Base-by-base conservation (phyloP, 2,329 filamentous ascomycete species). In the Lasiodiplodia hormozganensis region DNA sequence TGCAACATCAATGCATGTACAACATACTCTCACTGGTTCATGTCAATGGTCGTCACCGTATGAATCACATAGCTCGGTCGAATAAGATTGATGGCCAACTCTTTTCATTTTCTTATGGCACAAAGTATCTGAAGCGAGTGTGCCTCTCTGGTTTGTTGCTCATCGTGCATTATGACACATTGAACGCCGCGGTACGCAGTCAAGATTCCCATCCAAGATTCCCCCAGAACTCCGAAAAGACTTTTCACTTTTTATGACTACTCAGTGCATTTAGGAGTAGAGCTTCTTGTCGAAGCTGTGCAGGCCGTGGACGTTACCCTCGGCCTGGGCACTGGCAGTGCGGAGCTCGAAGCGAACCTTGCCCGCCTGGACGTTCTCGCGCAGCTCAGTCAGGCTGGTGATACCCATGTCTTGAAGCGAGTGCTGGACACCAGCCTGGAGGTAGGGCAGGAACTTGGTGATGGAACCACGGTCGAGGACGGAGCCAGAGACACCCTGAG, bases 231-330 rank as follows among this genome's bases (percentile, higher is more conserved):
- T 67, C 65, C 65, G 31, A 60, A 60, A 67, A 40, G 54, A 67
- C 65, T 52, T 68, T 68, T 68, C 49, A 54, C 18, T 54, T 68
- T 68, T 56, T 47, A 31, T 1, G 57, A 52, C 47, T 25, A n/a
- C 60, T 58, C 65, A 7, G 25, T 49, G 34, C 34, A 18, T 36
- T 36, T 89, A 97, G 76, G 94, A 93, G 83, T 97, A 99, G 74
- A 99, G 91, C 88, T 98, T 99, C 92, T 99, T 99, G 87, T 98
- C 96, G 80, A 97, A 98, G 80, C 93, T 95, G 85, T 98, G 94
- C 87, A 99, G 94, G 69, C 89, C 89, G 84, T 98, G 96, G 70
- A 99, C 94, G 79, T 95, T 96, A 72, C 96, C 96, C 86, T 99
- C 96, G 69, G 96, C 87, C 87, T 97, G 94, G 62, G 96, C 96